Base-by-base conservation (phyloP, 2,329 filamentous ascomycete genomes). In the Tolypocladium guangdongense region DNA sequence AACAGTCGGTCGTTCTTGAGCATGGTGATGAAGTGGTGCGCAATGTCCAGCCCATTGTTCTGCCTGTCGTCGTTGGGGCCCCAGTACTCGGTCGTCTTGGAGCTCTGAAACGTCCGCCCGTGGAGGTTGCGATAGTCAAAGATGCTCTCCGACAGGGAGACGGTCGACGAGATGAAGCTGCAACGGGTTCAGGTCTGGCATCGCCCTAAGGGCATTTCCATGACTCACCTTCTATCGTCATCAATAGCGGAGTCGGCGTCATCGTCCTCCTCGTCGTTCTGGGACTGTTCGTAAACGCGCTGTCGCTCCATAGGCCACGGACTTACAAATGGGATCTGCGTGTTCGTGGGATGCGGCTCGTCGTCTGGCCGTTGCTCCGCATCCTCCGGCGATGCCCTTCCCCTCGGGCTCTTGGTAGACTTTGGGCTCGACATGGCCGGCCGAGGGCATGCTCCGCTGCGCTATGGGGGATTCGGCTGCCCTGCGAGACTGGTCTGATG, bases 91-190 rank as follows among this genome's bases (percentile, higher is more conserved):
- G 63, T 62, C 10, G 61, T 61, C 33, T 58, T 59, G 52, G 57
- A 63, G 52, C 59, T 60, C 41, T 68, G 65, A 41, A 61, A 68
- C 1, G 64, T 65, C 16, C 66, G 64, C 5, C 64, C 64, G 36
- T 68, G 63, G 22, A 69, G 56, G 22, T 53, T 58, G 39, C 66
- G 64, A 51, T 68, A 68, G 38, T 67, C 59, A 30, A 64, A 60
- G 37, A 69, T 64, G 54, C 64, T 68, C 7, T 64, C 64, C 4
- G 62, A 61, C 4, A 70, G 57, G 16, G 67, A 69, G 2, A 62
- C 60, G 0, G 65, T 68, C 3, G 65, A 68, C 14, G 60, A 64
- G 4, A 41, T 12, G 37, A 56, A 38, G 49, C 63, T 64, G 27
- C 20, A 38, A 22, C 7, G 30, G 27, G 12, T 12, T 30, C 12